Base-by-base conservation (phyloP, 495 filamentous ascomycete genomes). In the Thermothielavioides terrestris region DNA sequence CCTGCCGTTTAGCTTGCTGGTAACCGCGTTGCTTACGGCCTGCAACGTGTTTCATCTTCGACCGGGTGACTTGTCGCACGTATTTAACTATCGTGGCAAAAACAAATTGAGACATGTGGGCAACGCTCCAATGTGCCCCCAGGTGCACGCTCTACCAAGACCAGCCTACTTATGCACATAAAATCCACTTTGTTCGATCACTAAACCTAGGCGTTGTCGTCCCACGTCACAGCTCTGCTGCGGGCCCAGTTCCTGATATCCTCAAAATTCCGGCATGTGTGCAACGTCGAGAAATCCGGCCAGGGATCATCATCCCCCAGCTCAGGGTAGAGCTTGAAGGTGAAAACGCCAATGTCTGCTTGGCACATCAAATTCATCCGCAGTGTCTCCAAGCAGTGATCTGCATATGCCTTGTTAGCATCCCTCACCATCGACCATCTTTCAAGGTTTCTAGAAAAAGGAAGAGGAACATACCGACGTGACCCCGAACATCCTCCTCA, bases 281-380 rank as follows among this genome's bases (percentile, higher is more conserved):
- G 41, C 27, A 43, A 10, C 26, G 41, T 43, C 41, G 41, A 43
- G 17, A 43, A 43, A 6, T 43, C 41, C 5, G 41, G 41, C 41
- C 41, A 43, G 26, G 41, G 41, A 27, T 43, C 41, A 6, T 43
- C 41, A 11, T 43, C 41, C 3, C 41, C 41, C 41, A 43, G 27
- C 27, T 43, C 41, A 2, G 41, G 41, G 41, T 43, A 43, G 8
- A 43, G 7, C 27, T 43, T 43, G 41, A 43, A 43, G 2, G 41
- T 43, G 27, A 43, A 43, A 4, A 43, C 41, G 8, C 41, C 41
- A 20, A 43, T 31, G 5, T 43, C 41, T 7, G 41, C 15, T 27
- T 43, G 41, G 27, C 41, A 43, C 41, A 43, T 43, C 26, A 43
- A 11, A 14, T 43, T 43, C 41, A 43, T 43, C 0, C 41, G 41